A percentile compares a stretch with the other conserved stretches of the same genome.
Conservation (phyloP, 495 filamentous ascomycete genomes). For the Annulohypoxylon moriforme region DNA sequence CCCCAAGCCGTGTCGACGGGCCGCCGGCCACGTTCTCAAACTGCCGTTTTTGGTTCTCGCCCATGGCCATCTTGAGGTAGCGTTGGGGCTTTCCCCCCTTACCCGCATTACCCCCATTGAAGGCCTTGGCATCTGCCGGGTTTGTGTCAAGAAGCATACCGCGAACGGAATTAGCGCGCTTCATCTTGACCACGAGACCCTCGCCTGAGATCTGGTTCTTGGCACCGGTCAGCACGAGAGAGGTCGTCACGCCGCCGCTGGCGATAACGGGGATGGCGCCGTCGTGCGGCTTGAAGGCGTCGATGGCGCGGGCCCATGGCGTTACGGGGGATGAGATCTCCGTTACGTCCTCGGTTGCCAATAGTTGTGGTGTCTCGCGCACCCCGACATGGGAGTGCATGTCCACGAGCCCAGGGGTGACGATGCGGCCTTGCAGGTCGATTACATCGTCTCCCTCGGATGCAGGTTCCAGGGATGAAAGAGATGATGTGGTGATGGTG, state of each 20-base stretch:
- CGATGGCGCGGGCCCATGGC: constrained; percentile 59
- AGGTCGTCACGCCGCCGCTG: constrained; percentile 65
- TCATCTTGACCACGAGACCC: constrained; percentile 64
- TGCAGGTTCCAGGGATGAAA: constrained; percentile 22
- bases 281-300: constrained; percentile 62
- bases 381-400: constrained; percentile 63
- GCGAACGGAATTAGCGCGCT: constrained; percentile 49
- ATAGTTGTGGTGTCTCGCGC: constrained; percentile 43
- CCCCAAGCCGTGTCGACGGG: constrained; percentile 32
- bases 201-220: constrained; percentile 68
- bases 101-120: constrained; percentile 56
- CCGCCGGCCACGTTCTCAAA: constrained; percentile 51
- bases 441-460: constrained; percentile 39
- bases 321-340: constrained; percentile 56
- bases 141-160: constrained; percentile 56
- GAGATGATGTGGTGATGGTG: constrained; percentile 3
- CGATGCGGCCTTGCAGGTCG: constrained; percentile 55
- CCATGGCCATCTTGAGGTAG: constrained; percentile 71
- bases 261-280: constrained; percentile 59
- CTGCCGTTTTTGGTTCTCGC: constrained; percentile 62
- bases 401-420: constrained; percentile 66
- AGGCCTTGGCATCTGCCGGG: no score
- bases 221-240: constrained; percentile 65
- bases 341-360: constrained; percentile 51
- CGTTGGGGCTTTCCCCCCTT: constrained; percentile 54